A percentile compares a stretch with the other conserved stretches of the same genome.
Conservation (phyloP, 2,329 filamentous ascomycete genomes). For the Colletotrichum musae region DNA sequence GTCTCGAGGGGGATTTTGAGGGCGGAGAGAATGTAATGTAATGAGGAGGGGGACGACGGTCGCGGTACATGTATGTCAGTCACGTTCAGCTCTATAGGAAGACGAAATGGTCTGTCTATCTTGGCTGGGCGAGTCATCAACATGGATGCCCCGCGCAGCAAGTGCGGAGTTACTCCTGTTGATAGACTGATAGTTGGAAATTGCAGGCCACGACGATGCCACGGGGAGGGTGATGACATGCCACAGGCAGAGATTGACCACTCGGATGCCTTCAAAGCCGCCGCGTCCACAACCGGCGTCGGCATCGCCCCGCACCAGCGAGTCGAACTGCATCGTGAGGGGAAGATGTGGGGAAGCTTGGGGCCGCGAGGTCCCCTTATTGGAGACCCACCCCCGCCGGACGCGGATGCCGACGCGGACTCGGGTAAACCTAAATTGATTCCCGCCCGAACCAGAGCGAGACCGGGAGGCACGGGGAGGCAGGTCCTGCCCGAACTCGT, state of each 20-base stretch:
- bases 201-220: conserved; percentile 25
- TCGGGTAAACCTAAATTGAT: neutral
- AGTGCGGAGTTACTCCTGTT: conserved; percentile 38
- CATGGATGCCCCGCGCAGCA: neutral
- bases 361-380: neutral
- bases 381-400: neutral
- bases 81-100: neutral
- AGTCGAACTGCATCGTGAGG: conserved; percentile 5
- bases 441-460: neutral
- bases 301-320: conserved; percentile 27
- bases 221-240: conserved; percentile 25
- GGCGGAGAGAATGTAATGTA: neutral
- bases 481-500: too few species aligned
- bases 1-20: neutral
- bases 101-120: neutral
- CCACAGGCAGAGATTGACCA: conserved; percentile 16
- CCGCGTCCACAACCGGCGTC: conserved; percentile 18
- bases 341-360: conserved; percentile 11
- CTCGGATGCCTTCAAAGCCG: conserved; percentile 34
- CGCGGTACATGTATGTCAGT: neutral
- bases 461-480: too few species aligned
- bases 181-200: conserved; percentile 17
- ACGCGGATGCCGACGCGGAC: neutral
- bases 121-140: neutral
- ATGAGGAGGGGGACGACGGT: too few species aligned